Evolutionary conservation across 2,329 filamentous ascomycete species (phyloP).

Genomic region (Colletotrichum lini): DNA sequence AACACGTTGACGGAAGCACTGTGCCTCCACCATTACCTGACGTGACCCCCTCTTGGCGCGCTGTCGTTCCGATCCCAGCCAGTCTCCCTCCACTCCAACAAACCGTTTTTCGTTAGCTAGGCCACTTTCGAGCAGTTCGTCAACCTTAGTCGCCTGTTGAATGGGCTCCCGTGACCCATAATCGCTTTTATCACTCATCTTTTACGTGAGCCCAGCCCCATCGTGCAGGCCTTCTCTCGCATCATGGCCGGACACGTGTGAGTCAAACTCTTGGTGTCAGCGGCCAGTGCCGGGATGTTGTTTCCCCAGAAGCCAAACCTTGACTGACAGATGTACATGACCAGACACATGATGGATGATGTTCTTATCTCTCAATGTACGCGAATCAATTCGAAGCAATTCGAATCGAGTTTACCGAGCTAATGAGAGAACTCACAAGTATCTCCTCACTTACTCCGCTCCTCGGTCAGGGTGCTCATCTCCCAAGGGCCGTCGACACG

Average conservation of each 20-base stretch:
- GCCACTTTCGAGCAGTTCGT: background rate
- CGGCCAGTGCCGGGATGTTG: background rate
- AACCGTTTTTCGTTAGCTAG: background rate
- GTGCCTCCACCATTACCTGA: background rate
- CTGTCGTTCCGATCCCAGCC: background rate
- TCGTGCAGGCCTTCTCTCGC: background rate
- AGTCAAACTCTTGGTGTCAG: background rate
- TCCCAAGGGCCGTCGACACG: slow-evolving; percentile 50
- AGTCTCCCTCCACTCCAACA: background rate
- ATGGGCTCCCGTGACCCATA: slow-evolving; percentile 19
- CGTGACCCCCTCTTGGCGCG: background rate
- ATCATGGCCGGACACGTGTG: slow-evolving; percentile 24
- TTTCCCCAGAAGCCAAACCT: background rate
- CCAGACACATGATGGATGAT: slow-evolving; percentile 59
- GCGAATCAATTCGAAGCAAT: slow-evolving; percentile 22
- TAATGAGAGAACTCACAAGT: slow-evolving; percentile 44
- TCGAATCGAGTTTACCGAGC: background rate
- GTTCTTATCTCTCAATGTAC: slow-evolving; percentile 55
- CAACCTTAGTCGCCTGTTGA: background rate
- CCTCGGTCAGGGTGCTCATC: slow-evolving; percentile 51
- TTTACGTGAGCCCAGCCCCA: slow-evolving; percentile 20
- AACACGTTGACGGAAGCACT: slow-evolving; percentile 34
- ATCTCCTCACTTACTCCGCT: slow-evolving; percentile 51
- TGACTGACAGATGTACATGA: background rate
- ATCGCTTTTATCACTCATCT: background rate